Conservation (phyloP, 1,139 yeast species). For the Candida anutae region DNA sequence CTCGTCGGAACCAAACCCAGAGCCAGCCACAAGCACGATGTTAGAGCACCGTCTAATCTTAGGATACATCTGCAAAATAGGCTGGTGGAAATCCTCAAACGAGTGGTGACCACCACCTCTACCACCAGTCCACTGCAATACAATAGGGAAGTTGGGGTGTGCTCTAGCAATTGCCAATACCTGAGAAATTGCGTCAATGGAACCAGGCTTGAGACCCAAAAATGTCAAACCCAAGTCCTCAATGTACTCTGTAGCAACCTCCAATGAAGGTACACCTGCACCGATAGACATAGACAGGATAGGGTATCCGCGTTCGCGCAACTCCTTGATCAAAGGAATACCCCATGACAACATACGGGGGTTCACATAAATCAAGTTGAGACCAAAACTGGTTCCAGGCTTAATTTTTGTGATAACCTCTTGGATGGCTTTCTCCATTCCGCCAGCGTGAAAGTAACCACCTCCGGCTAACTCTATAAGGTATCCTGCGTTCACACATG, state of each 20-base stretch:
- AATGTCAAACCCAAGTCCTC: slow-evolving; percentile 88
- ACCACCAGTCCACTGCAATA: slow-evolving; percentile 99
- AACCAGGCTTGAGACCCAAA: slow-evolving; percentile 96
- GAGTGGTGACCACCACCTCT: slow-evolving; percentile 99
- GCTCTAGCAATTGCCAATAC: slow-evolving; percentile 88
- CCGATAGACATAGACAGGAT: slow-evolving; percentile 94
- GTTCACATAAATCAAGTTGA: slow-evolving; percentile 89
- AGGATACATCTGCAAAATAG: slow-evolving; percentile 90
- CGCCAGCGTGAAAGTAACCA: slow-evolving; percentile 76
- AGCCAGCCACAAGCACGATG: slow-evolving; percentile 89
- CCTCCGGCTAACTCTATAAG: slow-evolving; percentile 98
- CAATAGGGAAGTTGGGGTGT: slow-evolving; percentile 93
- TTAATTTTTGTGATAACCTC: slow-evolving; percentile 54
- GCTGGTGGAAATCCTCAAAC: slow-evolving; percentile 97
- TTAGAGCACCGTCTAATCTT: slow-evolving; percentile 88
- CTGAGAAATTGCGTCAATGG: slow-evolving; percentile 84
- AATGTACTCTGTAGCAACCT: slow-evolving; percentile 94
- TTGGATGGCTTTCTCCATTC: slow-evolving; percentile 70
- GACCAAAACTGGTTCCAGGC: slow-evolving; percentile 87
- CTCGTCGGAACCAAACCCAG: slow-evolving; percentile 95
- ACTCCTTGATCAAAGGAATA: slow-evolving; percentile 84
- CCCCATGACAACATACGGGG: slow-evolving; percentile 99
- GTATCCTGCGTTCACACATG: slow-evolving; percentile 92
- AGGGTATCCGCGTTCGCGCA: slow-evolving; percentile 90
- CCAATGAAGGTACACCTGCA: slow-evolving; percentile 98